Evolutionary conservation across 805 yeast genomes (phyloP).

Genomic region (Wickerhamomyces hampshirensis): DNA sequence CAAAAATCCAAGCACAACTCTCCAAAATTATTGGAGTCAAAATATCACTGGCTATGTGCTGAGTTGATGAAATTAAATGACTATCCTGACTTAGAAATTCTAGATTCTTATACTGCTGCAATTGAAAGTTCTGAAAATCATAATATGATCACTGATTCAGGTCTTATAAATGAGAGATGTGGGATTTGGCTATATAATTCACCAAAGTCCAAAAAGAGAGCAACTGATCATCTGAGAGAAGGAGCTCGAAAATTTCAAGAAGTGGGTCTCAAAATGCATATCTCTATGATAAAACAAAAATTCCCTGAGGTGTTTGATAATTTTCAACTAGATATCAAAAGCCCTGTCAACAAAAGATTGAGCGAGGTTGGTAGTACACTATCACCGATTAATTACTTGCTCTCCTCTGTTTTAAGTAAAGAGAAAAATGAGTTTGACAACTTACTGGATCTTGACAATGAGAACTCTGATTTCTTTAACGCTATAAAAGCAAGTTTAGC

Average conservation of each 20-base stretch:
- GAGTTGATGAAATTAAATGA: conserved; percentile 22
- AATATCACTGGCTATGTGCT: conserved; percentile 32
- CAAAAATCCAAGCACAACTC: conserved; percentile 32
- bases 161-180: conserved; percentile 37
- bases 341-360: conserved; percentile 9
- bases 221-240: conserved; percentile 31
- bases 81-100: conserved; percentile 30
- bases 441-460: conserved; percentile 6
- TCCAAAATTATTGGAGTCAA: conserved; percentile 36
- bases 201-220: conserved; percentile 27
- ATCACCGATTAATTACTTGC: conserved; percentile 25
- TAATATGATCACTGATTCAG: conserved; percentile 34
- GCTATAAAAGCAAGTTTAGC: conserved; percentile 43
- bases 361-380: conserved; percentile 11
- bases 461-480: conserved; percentile 21
- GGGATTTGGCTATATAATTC: conserved; percentile 29
- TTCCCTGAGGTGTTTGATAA: conserved; percentile 26
- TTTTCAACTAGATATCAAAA: conserved; percentile 23
- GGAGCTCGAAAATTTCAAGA: conserved; percentile 32
- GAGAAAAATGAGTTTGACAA: conserved; percentile 6
- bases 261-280: conserved; percentile 26
- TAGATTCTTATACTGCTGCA: conserved; percentile 43
- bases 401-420: conserved; percentile 25
- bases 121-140: conserved; percentile 32
- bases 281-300: conserved; percentile 23